A percentile compares a stretch with the other conserved stretches of the same genome.
These are phyloP conservation scores for Malus hybrid DNA, from an alignment of 331 rosid species.

Conservation along the genomic window DNA sequence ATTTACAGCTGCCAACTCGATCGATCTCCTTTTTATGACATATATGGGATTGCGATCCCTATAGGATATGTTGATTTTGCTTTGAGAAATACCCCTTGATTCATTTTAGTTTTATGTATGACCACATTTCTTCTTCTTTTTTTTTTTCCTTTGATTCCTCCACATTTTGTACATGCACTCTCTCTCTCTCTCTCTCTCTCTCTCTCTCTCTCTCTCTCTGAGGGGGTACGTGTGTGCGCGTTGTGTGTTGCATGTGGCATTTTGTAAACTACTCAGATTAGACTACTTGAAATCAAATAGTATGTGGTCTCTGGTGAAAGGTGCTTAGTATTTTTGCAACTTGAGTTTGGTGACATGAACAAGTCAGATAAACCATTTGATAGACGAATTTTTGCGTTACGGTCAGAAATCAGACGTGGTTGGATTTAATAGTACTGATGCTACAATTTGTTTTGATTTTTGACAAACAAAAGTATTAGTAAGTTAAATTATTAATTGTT, in stretches of 20 bases:
- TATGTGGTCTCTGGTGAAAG: constrained; percentile 1
- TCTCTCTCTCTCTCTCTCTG: no score
- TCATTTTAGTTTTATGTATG: constrained; percentile 1
- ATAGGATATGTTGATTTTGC: constrained; percentile 39
- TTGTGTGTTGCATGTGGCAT: constrained; percentile 3
- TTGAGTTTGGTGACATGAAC: constrained; percentile 26
- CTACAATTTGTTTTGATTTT: background rate
- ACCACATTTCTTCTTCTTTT: background rate
- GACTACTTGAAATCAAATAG: constrained; percentile 6
- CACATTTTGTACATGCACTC: constrained; percentile 2
- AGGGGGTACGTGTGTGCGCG: background rate
- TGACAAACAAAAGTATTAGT: no score
- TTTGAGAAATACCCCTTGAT: constrained; percentile 3
- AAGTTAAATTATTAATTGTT: no score
- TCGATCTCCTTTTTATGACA: background rate
- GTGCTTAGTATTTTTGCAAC: constrained; percentile 21
- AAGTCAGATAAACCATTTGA: constrained; percentile 32
- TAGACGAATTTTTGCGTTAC: constrained; percentile 19
- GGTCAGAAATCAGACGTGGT: background rate
- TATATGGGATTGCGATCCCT: constrained; percentile 23
- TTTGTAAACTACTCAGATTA: constrained; percentile 1
- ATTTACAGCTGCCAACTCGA: background rate
- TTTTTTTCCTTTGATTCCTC: constrained; percentile 26
- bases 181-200: no score
- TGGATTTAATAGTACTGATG: background rate